Evolutionary conservation across 2,329 filamentous ascomycete genomes (phyloP).

Genomic region (Paecilomyces sp.): DNA sequence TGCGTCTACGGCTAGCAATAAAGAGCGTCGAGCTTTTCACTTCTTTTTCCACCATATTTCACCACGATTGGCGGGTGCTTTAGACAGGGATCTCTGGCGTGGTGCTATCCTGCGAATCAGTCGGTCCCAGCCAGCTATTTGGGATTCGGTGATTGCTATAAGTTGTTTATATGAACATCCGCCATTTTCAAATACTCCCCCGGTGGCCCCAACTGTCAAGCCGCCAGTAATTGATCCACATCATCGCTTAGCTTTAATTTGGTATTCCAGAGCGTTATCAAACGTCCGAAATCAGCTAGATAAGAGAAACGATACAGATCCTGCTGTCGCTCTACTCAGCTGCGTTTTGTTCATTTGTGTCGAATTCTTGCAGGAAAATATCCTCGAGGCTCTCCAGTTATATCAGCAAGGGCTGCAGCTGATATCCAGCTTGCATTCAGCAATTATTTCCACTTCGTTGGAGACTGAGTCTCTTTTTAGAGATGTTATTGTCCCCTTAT

Average conservation of each 20-base stretch:
- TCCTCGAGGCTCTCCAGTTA: not conserved
- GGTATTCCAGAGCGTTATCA: not conserved
- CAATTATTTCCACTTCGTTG: not conserved
- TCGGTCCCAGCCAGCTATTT: not conserved
- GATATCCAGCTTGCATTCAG: not conserved
- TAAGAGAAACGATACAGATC: no score
- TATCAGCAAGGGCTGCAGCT: not conserved
- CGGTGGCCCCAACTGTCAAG: not conserved
- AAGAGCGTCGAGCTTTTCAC: not conserved
- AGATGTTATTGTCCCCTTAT: not conserved
- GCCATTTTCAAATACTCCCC: not conserved
- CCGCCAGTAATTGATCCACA: not conserved
- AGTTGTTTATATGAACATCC: not conserved
- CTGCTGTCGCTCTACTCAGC: not conserved
- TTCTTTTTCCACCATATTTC: not conserved
- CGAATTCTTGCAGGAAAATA: not conserved
- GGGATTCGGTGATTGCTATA: not conserved
- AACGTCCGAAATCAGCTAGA: not conserved
- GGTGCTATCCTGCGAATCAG: not conserved
- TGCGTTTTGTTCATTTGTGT: not conserved
- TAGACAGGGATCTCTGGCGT: not conserved
- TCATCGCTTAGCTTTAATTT: not conserved
- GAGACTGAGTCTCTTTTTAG: not conserved
- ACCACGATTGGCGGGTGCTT: not conserved
- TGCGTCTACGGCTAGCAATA: not conserved